Base-by-base conservation (phyloP, 2,329 filamentous ascomycete species). In the Penicillium olsonii region DNA sequence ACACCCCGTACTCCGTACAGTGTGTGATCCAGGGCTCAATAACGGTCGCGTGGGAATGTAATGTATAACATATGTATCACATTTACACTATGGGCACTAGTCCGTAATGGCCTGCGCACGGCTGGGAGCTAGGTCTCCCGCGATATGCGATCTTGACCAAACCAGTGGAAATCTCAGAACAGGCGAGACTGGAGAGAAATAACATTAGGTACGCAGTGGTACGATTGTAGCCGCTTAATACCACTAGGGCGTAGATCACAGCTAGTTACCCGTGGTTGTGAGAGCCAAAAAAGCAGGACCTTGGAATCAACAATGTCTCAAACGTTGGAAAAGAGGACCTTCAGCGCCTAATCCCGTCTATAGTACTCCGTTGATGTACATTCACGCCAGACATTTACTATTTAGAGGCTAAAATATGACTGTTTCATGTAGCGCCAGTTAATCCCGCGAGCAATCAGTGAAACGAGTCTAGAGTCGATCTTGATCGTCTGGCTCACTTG, bases 371-470 rank as follows among this genome's bases (percentile, higher is more conserved):
- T 29, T n/a, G n/a, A n/a, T n/a, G n/a, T n/a, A n/a, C n/a, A n/a
- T n/a, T n/a, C n/a, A n/a, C n/a, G n/a, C n/a, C n/a, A n/a, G n/a
- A n/a, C n/a, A n/a, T n/a, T n/a, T n/a, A n/a, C n/a, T n/a, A n/a
- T n/a, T n/a, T n/a, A n/a, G n/a, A n/a, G n/a, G 10, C 26, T 29
- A 29, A 29, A 41, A 11, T 8, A 43, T 34, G 26, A 17, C 15
- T 37, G 40, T 48, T 48, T 48, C 45, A 43, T 31, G 31, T 48
- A 48, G 45, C 45, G 45, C 45, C 38, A 15, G 33, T 34, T 34
- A 15, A 18, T 35, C 15, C n/a, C 33, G 27, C 27, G 27, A 35
- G 9, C 11, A 18, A 35, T 35, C 4, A 19, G 14, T 39, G 24
- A 45, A 38, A 45, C 42, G 6, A 38, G 22, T 15, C 33, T 40